These are phyloP conservation scores for Lactarius sanguifluus DNA, from an alignment of 768 basidiomycete species.

Conservation along the genomic window DNA sequence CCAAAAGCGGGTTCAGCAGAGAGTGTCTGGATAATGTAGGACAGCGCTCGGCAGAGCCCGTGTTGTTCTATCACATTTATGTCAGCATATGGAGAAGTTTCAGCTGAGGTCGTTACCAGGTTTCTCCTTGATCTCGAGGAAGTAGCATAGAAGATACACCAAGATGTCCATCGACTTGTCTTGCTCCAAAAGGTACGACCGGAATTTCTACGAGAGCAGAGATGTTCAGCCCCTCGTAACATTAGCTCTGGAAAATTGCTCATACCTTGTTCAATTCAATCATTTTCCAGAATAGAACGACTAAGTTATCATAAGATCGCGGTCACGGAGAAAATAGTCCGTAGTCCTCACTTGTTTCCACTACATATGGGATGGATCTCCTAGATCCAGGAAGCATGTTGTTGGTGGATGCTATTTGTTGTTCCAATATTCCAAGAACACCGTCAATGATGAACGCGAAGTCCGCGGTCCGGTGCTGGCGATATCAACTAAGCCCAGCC, in stretches of 20 bases:
- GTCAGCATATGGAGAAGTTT: conserved; percentile 15
- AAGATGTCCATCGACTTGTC: conserved; percentile 77
- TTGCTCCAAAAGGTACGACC: conserved; percentile 74
- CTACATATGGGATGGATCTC: conserved; percentile 76
- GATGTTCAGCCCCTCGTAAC: conserved; percentile 2
- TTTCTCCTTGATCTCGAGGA: conserved; percentile 90
- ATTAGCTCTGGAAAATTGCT: not conserved
- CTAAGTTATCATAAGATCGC: conserved; percentile 38
- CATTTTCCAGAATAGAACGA: conserved; percentile 86
- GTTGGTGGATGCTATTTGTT: conserved; percentile 72
- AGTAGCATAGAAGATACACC: conserved; percentile 76
- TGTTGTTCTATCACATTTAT: conserved; percentile 66
- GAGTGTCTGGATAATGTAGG: conserved; percentile 89
- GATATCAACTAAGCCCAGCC: conserved; percentile 1
- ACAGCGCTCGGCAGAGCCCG: conserved; percentile 83
- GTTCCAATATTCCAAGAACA: conserved; percentile 61
- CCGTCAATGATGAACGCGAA: conserved; percentile 83
- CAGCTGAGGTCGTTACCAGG: conserved; percentile 57
- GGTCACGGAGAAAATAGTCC: not conserved
- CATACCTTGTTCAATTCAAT: conserved; percentile 88
- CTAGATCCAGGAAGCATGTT: conserved; percentile 83
- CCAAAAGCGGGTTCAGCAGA: conserved; percentile 85
- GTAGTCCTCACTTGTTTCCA: conserved; percentile 66
- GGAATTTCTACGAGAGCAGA: conserved; percentile 71
- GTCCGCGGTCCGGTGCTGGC: conserved; percentile 85